Percentiles rank a stretch among this genome's conserved stretches.
phyloP scores from a whole-genome alignment of 2,329 filamentous ascomycete species.

The Huntiella decipiens region DNA sequence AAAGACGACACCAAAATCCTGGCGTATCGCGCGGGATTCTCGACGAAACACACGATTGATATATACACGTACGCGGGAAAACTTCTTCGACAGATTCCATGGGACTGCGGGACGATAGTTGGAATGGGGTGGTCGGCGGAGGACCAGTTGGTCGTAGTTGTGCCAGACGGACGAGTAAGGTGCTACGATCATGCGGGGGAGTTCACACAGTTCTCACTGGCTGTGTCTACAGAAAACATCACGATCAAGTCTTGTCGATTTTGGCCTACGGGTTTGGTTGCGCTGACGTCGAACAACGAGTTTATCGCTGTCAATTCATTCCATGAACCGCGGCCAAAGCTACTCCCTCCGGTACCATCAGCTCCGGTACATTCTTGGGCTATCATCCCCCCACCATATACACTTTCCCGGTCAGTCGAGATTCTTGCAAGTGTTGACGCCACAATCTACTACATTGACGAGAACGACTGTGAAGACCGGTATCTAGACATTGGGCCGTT shows the following conservation, averaged over 20 bases:
- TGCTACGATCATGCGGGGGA: conserved; percentile 89
- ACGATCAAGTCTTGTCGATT: no score
- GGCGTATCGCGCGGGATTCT: conserved; percentile 52
- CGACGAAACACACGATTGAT: conserved; percentile 69
- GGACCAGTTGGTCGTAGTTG: conserved; percentile 75
- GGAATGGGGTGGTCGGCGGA: conserved; percentile 94
- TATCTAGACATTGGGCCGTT: conserved; percentile 86
- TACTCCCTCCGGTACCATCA: conserved; percentile 57
- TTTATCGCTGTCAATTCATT: conserved; percentile 78
- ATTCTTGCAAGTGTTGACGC: conserved; percentile 69
- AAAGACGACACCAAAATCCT: conserved; percentile 75
- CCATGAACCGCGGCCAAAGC: conserved; percentile 70
- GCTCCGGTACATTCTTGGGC: conserved; percentile 76
- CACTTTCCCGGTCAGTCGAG: conserved; percentile 81
- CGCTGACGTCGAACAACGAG: conserved; percentile 71
- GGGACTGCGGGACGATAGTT: conserved; percentile 77
- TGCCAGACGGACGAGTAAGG: conserved; percentile 73
- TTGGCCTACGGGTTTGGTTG: conserved; percentile 55
- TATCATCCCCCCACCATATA: conserved; percentile 71
- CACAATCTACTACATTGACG: conserved; percentile 74
- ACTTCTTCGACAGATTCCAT: conserved; percentile 66
- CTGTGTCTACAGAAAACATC: conserved; percentile 45
- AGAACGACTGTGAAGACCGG: conserved; percentile 76
- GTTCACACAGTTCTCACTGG: conserved; percentile 84
- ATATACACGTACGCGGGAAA: conserved; percentile 88